Evolutionary conservation across 2,329 filamentous ascomycete species (phyloP).

Genomic region (Teratosphaeria destructans): DNA sequence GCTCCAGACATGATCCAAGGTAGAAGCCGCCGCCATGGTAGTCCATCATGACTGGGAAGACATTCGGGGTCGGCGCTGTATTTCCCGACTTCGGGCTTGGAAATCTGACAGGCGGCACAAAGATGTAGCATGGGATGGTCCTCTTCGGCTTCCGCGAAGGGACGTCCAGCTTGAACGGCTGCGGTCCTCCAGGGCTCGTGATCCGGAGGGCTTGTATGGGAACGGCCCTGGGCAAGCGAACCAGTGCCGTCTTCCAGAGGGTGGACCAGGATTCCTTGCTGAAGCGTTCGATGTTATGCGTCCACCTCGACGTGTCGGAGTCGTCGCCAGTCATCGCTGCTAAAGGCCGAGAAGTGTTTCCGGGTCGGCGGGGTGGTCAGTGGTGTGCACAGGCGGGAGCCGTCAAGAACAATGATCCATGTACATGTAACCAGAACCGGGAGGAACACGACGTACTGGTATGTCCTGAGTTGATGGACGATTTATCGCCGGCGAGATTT

Average conservation of each 20-base stretch:
- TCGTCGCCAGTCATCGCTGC: neutral
- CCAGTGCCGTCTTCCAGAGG: conserved; percentile 7
- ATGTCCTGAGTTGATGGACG: neutral
- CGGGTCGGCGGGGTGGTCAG: neutral
- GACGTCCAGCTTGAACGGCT: conserved; percentile 31
- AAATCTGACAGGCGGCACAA: conserved; percentile 29
- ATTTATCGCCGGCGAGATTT: neutral
- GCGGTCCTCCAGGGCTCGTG: conserved; percentile 31
- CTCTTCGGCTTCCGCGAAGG: conserved; percentile 27
- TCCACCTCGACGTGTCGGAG: neutral
- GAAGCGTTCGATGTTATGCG: neutral
- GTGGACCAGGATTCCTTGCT: conserved; percentile 7
- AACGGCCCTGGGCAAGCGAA: conserved; percentile 6
- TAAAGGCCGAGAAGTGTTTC: neutral
- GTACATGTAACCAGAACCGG: too few relatives aligned
- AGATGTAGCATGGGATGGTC: conserved; percentile 32
- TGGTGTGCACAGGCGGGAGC: neutral
- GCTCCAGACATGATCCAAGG: conserved; percentile 33
- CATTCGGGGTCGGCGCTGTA: conserved; percentile 8
- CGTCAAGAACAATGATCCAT: neutral
- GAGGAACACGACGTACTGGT: neutral
- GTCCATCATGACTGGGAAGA: conserved; percentile 31
- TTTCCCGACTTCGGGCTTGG: conserved; percentile 7
- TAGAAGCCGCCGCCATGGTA: conserved; percentile 37
- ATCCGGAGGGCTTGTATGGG: conserved; percentile 9